Percentiles rank a stretch among this genome's conserved stretches.
Conservation (phyloP, 768 basidiomycete species). For the Rhodosporidiobolus sp. region DNA sequence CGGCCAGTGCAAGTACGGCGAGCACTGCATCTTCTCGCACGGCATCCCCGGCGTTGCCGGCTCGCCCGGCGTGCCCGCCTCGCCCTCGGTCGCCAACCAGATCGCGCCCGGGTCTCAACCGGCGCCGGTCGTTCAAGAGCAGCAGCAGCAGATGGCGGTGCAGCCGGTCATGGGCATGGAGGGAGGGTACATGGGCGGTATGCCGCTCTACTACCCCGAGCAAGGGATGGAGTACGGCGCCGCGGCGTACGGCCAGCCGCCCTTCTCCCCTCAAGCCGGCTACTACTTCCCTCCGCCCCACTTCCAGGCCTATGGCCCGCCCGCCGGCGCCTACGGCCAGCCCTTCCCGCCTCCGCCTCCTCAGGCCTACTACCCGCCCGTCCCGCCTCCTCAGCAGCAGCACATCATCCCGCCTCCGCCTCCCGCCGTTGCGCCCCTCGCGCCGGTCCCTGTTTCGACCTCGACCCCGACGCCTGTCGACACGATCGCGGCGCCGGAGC, state of each 20-base stretch:
- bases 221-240: slow-evolving; percentile 22
- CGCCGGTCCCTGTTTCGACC: not conserved
- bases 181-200: slow-evolving; percentile 7
- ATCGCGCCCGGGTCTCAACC: slow-evolving; percentile 1
- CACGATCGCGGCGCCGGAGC: not conserved
- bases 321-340: slow-evolving; percentile 5
- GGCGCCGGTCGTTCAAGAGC: not conserved
- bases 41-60: slow-evolving; percentile 31
- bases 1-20: slow-evolving; percentile 41
- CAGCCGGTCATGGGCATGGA: slow-evolving; percentile 4
- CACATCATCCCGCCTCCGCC: not conserved
- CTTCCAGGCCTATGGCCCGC: slow-evolving; percentile 5
- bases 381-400: no score
- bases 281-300: slow-evolving; percentile 21
- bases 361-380: not conserved
- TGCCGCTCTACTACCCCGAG: slow-evolving; percentile 37
- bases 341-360: not conserved
- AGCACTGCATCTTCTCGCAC: slow-evolving; percentile 41
- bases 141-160: slow-evolving; percentile 9
- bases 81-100: slow-evolving; percentile 24
- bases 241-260: slow-evolving; percentile 28
- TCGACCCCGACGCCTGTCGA: not conserved
- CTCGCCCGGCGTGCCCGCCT: slow-evolving; percentile 30
- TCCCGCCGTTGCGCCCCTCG: not conserved
- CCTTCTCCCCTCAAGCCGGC: slow-evolving; percentile 16